Evolutionary conservation across 805 yeast species (phyloP), one percentile per base, ranked within the genome.

Genomic region (Hanseniaspora valbyensis): DNA sequence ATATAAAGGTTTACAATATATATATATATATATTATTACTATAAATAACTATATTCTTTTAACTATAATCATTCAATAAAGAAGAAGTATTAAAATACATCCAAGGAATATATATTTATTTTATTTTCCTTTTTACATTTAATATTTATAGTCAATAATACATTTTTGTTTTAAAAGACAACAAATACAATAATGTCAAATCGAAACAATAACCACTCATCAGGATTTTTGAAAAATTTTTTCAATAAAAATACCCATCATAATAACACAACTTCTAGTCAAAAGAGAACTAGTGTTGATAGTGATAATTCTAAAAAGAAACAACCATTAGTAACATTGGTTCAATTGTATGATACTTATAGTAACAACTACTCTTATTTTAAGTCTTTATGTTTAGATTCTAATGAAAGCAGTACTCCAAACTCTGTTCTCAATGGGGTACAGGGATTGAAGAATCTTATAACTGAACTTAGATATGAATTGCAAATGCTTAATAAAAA

Each of bases 381-480:
- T 54, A 77, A 80, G 61, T 59, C 79, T 44, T 69, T 77, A 3
- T 60, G 78, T 18, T 88, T 83, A 57, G 81, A 81, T 53, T 66
- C 69, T 18, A 68, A 71, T 30, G 70, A 73, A 19, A 62, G 70
- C 41, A 74, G 70, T 44, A 76, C 73, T 16, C 83, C 88, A 10
- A 22, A 16, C 13, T 5, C 28, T 4, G 16, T 44, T 12, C 19
- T 25, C 2, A 33, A 39, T 19, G 50, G 50, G 2, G 64, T 81
- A 19, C 76, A 74, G 53, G 89, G 89, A 2, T 82, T 90, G 89
- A 81, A 78, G 55, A 69, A 78, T 2, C 64, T 83, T n/a, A 85
- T 80, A 54, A 77, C 83, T 1, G 73, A 75, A 43, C 69, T 80
- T 2, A 69, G 77, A 43, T 75, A 69, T 59, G 76, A 76, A 56